Base-by-base conservation (phyloP, 192 early-diverging fungal genomes). In the Coemansia pectinata region DNA sequence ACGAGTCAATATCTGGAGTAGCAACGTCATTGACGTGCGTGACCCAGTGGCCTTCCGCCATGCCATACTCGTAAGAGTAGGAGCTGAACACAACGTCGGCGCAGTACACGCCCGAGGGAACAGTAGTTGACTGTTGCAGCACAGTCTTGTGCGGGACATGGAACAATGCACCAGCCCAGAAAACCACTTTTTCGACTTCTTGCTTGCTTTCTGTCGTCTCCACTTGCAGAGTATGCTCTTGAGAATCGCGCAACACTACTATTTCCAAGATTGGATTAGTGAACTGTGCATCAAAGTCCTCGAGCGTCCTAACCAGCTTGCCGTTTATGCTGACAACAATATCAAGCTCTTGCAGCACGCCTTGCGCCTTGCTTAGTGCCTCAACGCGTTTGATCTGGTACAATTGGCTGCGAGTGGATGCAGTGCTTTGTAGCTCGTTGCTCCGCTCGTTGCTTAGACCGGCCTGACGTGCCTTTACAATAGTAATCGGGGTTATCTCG, bases 81-180 rank as follows among this genome's bases (percentile, higher is more conserved):
- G 91, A 91, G 23, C 91, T 90, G 17, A 85, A 81, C 10, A 81
- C 67, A 17, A 86, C 87, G 70, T 71, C 78, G 2, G 88, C 83
- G 53, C 87, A 85, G 78, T 90, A 91, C 44, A 91, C 89, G 29
- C 89, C 86, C 1, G 79, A 80, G 17, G 90, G 90, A 3, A 88
- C 83, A 40, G 85, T 83, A n/a, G 85, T 77, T 5, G 90, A 85
- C 71, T 91, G 90, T 74, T 88, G 88, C 47, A 88, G 71, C 17
- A 91, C 84, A 6, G 91, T 87, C 66, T 87, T 88, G 74, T 91
- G 87, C 33, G 91, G 89, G 39, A 79, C 85, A 69, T 94, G 91
- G 57, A 95, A 86, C 21, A 90, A 68, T 0, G 91, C 93, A 12
- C 95, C 95, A 29, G 91, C 90, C 95, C 95, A 97, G 17, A 88